phyloP scores from a whole-genome alignment of 805 yeast species.

The Naumovozyma dairenensis region DNA sequence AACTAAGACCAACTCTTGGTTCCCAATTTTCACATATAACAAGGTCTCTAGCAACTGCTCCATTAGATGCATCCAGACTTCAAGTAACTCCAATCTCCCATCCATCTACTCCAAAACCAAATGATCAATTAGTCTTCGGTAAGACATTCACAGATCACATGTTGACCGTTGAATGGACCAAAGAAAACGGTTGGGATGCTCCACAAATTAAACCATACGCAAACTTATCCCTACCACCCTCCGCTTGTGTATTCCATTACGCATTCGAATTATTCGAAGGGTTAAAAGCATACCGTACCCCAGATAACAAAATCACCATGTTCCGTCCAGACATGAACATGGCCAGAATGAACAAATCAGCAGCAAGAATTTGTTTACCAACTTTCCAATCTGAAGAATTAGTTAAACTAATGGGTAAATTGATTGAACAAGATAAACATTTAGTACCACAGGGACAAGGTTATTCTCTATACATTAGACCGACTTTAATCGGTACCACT shows the following conservation, averaged over 20 bases:
- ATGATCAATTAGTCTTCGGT: constrained; percentile 59
- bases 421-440: constrained; percentile 59
- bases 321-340: constrained; percentile 89
- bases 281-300: constrained; percentile 73
- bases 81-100: constrained; percentile 33
- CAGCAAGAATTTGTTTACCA: constrained; percentile 81
- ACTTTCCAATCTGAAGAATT: constrained; percentile 71
- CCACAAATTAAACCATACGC: constrained; percentile 84
- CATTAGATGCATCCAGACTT: constrained; percentile 47
- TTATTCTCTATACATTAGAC: constrained; percentile 84
- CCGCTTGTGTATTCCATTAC: constrained; percentile 84
- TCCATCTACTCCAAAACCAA: constrained; percentile 48
- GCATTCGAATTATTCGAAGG: constrained; percentile 95
- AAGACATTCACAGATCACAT: constrained; percentile 76
- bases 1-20: too few species aligned
- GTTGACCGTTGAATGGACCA: constrained; percentile 76
- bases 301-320: constrained; percentile 57
- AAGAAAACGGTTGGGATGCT: constrained; percentile 69
- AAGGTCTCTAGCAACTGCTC: too few species aligned
- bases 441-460: constrained; percentile 80
- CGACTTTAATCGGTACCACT: constrained; percentile 89
- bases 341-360: constrained; percentile 84
- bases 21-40: too few species aligned
- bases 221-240: constrained; percentile 67
- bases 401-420: constrained; percentile 61